Base-by-base conservation (phyloP, 2,329 filamentous ascomycete species). In the Capronia americana region DNA sequence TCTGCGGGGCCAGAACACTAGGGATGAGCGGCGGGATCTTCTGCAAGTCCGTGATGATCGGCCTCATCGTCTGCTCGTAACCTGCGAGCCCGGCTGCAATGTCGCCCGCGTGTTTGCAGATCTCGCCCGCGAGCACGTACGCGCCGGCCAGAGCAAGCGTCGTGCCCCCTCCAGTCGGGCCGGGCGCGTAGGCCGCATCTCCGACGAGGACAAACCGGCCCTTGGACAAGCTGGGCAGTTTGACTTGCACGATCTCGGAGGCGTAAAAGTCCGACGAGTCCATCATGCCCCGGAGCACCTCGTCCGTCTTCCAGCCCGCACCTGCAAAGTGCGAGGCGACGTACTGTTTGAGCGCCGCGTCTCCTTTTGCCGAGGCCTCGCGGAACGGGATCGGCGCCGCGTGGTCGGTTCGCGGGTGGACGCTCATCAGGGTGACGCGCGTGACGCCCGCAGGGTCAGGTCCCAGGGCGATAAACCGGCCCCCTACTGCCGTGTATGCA, bases 91-190 rank as follows among this genome's bases (percentile, higher is more conserved):
- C 79, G 17, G 73, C 76, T 17, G 65, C 72, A 17, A 81, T 32
- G 69, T 80, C 73, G 64, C 71, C 69, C 1, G 63, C 44, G 34
- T 76, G 68, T 17, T 68, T 73, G 14, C 61, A 30, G 10, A 81
- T 71, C 62, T 80, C 86, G 1, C 86, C 86, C 0, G 86, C 86
- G 3, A 89, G 77, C 2, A 87, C 75, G 71, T 88, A 88, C 0
- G 85, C 84, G 0, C 78, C 79, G 3, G 76, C 70, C 1, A 81
- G 67, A 14, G 75, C 74, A 1, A 71, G 70, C 2, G 72, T 78
- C 0, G 79, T 80, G 0, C 79, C 79, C 46, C 74, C 68, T 8
- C 77, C 80, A 0, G 73, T 79, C 0, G 74, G 72, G 2, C 76
- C 71, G 1, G 77, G 75, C 3, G 75, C 75, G 65, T 83, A 81